A percentile compares a stretch with the other conserved stretches of the same genome.
Evolutionary conservation across 2,329 filamentous ascomycete genomes (phyloP).

Genomic region (Aspergillus costaricaensis): DNA sequence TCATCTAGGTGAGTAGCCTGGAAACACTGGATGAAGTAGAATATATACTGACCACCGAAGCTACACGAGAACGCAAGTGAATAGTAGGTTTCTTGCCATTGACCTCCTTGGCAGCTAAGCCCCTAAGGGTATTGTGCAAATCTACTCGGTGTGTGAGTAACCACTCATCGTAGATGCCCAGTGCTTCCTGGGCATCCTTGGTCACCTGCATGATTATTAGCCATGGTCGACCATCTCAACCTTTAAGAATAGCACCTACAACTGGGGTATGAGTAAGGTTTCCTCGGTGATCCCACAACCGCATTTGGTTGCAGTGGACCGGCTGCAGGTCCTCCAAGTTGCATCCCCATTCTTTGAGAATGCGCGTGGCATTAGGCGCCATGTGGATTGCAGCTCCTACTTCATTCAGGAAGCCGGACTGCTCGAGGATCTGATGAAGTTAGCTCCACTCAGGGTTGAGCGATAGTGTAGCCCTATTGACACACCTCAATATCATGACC

Average conservation of each 20-base stretch:
- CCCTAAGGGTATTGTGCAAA: constrained; percentile 38
- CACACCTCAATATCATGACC: constrained; percentile 29
- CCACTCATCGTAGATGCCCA: constrained; percentile 20
- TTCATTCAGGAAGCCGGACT: constrained; percentile 36
- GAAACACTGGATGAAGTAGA: neutral
- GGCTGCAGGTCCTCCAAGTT: constrained; percentile 21
- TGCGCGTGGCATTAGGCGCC: constrained; percentile 33
- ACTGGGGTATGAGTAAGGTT: neutral
- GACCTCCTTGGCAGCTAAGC: constrained; percentile 27
- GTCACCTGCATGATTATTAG: constrained; percentile 14
- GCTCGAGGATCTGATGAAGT: constrained; percentile 23
- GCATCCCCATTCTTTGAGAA: constrained; percentile 32
- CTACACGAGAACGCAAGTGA: constrained; percentile 11
- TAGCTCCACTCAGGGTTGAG: neutral
- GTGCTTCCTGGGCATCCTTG: constrained; percentile 3
- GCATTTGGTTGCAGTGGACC: constrained; percentile 16
- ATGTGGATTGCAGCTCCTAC: constrained; percentile 37
- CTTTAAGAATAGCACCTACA: neutral
- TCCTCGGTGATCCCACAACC: constrained; percentile 15
- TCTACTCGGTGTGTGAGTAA: constrained; percentile 41
- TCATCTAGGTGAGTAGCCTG: neutral
- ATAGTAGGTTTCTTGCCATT: constrained; percentile 25
- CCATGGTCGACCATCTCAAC: neutral
- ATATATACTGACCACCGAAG: constrained; percentile 27
- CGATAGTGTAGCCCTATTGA: too few relatives aligned